Conservation (phyloP, 345 rosid species). For the Acer campestre region DNA sequence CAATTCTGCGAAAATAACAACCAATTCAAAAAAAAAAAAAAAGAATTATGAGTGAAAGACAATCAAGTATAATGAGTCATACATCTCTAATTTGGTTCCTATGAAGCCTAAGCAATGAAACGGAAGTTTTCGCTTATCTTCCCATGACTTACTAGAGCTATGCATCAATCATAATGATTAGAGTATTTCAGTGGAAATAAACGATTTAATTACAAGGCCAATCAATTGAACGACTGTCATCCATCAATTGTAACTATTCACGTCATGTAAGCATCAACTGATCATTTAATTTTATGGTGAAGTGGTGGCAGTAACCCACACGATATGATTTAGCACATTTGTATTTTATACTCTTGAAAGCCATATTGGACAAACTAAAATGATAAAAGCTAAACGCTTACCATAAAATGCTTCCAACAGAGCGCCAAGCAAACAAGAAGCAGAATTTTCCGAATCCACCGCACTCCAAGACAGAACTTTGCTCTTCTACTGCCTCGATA, state of each 20-base stretch:
- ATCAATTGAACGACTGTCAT: background rate
- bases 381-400: slow-evolving; percentile 26
- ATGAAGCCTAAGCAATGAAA: background rate
- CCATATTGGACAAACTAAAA: background rate
- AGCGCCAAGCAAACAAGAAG: slow-evolving; percentile 61
- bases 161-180: background rate
- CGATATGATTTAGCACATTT: too few relatives aligned
- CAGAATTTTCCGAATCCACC: slow-evolving; percentile 58
- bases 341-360: too few relatives aligned
- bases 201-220: background rate
- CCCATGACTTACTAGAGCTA: background rate
- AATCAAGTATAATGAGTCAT: background rate
- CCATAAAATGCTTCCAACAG: slow-evolving; percentile 82
- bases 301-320: background rate
- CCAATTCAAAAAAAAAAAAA: slow-evolving; percentile 3
- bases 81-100: background rate
- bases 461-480: slow-evolving; percentile 32
- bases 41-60: background rate
- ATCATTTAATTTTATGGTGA: background rate
- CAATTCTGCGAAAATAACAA: slow-evolving; percentile 56
- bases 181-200: background rate
- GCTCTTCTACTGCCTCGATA: slow-evolving; percentile 26
- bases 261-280: background rate
- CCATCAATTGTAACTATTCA: background rate
- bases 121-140: background rate